A percentile compares a stretch with the other conserved stretches of the same genome.
These are phyloP conservation scores for Wickerhamiella bombiphila DNA, from an alignment of 805 yeast genomes.

Conservation along the genomic window DNA sequence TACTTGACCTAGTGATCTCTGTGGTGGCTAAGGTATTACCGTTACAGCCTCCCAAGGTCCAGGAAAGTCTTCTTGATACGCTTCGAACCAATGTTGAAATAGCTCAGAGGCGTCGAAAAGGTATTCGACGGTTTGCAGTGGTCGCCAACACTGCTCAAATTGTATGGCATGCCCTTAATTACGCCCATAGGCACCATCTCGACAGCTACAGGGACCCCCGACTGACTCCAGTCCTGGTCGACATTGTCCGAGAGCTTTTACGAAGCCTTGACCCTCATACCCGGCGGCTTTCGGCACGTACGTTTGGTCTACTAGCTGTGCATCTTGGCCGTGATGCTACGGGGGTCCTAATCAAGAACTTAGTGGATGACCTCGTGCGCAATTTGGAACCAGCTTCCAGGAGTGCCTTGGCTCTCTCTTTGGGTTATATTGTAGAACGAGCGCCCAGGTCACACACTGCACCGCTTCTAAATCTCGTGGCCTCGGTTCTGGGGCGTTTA, in stretches of 20 bases:
- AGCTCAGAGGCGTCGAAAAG: slow-evolving; percentile 18
- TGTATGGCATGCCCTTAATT: slow-evolving; percentile 2
- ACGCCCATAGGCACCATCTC: not conserved
- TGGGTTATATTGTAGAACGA: slow-evolving; percentile 34
- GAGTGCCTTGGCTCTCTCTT: slow-evolving; percentile 37
- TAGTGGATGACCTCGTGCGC: slow-evolving; percentile 53
- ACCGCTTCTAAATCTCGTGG: slow-evolving; percentile 7
- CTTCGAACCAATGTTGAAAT: slow-evolving; percentile 37
- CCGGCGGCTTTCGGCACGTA: slow-evolving; percentile 37
- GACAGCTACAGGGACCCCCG: slow-evolving; percentile 13
- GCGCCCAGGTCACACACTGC: slow-evolving; percentile 2
- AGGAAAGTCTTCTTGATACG: slow-evolving; percentile 74
- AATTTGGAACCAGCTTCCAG: slow-evolving; percentile 50
- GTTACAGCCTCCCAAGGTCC: slow-evolving; percentile 58
- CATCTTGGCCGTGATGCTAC: slow-evolving; percentile 18
- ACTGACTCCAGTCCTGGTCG: slow-evolving; percentile 35
- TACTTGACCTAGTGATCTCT: slow-evolving; percentile 68
- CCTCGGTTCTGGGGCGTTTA: slow-evolving; percentile 32
- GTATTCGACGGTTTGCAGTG: slow-evolving; percentile 8
- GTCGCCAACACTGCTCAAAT: slow-evolving; percentile 8
- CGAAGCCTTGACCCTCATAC: slow-evolving; percentile 28
- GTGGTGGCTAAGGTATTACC: slow-evolving; percentile 61
- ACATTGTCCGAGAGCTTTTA: slow-evolving; percentile 34
- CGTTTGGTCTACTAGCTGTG: slow-evolving; percentile 38
- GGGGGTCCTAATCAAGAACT: slow-evolving; percentile 31